Base-by-base conservation (phyloP, 2,329 filamentous ascomycete genomes). In the Penicillium sp. region DNA sequence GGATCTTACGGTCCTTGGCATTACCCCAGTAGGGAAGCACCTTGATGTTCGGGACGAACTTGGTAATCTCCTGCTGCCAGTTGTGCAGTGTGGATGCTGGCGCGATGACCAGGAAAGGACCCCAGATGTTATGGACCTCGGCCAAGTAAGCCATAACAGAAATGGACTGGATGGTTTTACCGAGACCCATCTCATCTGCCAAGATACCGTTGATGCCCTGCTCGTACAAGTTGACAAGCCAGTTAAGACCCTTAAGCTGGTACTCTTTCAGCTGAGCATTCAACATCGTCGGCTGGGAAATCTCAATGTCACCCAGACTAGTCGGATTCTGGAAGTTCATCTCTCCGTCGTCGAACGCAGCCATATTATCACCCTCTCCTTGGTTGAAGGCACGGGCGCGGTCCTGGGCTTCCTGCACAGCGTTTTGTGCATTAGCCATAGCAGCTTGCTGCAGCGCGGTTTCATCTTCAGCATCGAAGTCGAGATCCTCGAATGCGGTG, bases 291-390 rank as follows among this genome's bases (percentile, higher is more conserved):
- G 94, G 94, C 72, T 99, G 94, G 60, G 92, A 87, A 54, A 99
- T 91, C 68, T 96, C 90, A 63, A 96, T 91, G 65, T 94, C 92
- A 65, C 93, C 93, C 65, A 99, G 82, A 68, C 93, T 94, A 4
- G 92, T 94, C 0, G 94, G 94, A 71, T 99, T 97, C 77, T 99
- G 94, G 80, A 99, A 99, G 77, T 99, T 99, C 89, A 99, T 90
- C 77, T 99, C 94, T 65, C 92, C 93, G 67, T 97, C 92, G 56
- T 97, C 91, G 62, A 94, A 89, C 73, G 89, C 86, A 55, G 84
- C 85, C 68, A 86, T 84, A 50, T 80, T 79, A 2, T 53, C 54
- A 29, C 51, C 59, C 42, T 85, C 79, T 10, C 81, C 80, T 57
- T 91, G 86, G 77, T 97, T 96, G 81, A 99, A 99, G 10, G 90